These are phyloP conservation scores for Cyclotella baltica DNA, from an alignment of 108 stramenopile species.

Conservation along the genomic window DNA sequence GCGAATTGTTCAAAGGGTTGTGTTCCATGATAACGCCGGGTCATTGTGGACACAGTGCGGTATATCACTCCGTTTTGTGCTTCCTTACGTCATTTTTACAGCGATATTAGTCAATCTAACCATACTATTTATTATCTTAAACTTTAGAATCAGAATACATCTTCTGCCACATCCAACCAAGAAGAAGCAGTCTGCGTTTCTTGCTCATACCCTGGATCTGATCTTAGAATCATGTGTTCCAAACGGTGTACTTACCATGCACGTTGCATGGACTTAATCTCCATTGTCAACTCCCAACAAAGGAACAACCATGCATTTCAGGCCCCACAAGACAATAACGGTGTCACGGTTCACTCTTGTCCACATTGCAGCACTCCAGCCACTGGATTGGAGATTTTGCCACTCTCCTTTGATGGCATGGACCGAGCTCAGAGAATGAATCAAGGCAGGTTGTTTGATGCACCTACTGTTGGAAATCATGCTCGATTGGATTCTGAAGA, in stretches of 20 bases:
- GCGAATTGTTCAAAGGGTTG: too few species aligned
- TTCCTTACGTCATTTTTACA: too few species aligned
- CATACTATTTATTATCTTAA: too few species aligned
- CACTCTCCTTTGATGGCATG: slow-evolving; percentile 15
- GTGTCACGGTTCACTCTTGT: slow-evolving; percentile 18
- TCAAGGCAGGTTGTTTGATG: slow-evolving; percentile 6
- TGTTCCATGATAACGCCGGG: too few species aligned
- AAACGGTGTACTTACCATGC: slow-evolving; percentile 42
- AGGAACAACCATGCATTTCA: background rate
- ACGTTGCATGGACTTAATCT: slow-evolving; percentile 41
- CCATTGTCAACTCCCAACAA: slow-evolving; percentile 19
- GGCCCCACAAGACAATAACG: background rate
- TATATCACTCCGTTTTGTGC: too few species aligned
- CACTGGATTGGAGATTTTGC: slow-evolving; percentile 24
- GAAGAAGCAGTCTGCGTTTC: slow-evolving; percentile 30
- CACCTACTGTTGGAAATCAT: background rate
- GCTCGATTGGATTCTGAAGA: background rate
- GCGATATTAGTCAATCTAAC: too few species aligned
- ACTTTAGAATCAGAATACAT: background rate
- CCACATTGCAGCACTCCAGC: slow-evolving; percentile 2
- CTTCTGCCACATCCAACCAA: background rate
- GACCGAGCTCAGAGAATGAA: slow-evolving; percentile 9
- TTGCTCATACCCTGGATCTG: slow-evolving; percentile 37
- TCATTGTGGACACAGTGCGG: too few species aligned
- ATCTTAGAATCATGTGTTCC: slow-evolving; percentile 19